Evolutionary conservation across 768 basidiomycete genomes (phyloP), one percentile per base, ranked within the genome.

Genomic region (Lactifluus subvellereus): DNA sequence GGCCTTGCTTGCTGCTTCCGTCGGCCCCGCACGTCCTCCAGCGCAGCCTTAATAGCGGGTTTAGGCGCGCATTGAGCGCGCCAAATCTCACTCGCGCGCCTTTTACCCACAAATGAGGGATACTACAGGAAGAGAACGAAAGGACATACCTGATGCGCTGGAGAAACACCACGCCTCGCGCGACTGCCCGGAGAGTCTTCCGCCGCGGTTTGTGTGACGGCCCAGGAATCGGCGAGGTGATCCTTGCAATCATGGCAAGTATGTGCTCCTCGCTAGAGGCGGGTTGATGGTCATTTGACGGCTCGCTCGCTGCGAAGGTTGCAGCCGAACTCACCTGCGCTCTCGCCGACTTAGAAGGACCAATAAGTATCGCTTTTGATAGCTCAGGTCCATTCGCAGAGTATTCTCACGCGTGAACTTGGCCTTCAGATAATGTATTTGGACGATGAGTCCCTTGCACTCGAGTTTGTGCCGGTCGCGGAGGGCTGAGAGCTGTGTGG

Each of bases 381-480:
- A 86, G 16, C 80, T 78, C 50, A 98, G 78, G 68, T 86, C 86
- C 62, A 78, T 79, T 38, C 96, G 83, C 78, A 97, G 83, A 0
- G 80, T 79, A 10, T 86, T 83, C 75, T 99, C 97, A 30, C 96
- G 82, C 3, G 84, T 88, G 74, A 87, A 95, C 71, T 92, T 93
- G 59, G 89, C 88, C 73, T 98, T 96, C 68, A 98, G 79, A 74
- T 97, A 98, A 47, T 81, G 82, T 62, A 97, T 93, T 73, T 97
- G 93, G 8, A 91, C 84, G 54, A 98, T 85, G 20, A 98, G 77
- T 9, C 93, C 92, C 71, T 94, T 94, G 77, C 89, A 89, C 71
- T 98, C 94, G 65, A 84, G 83, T 66, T 89, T 91, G 71, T 94
- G 91, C 72, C 84, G 86, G 2, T 75, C 68, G 66, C 80, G 85